A percentile compares a stretch with the other conserved stretches of the same genome.
Evolutionary conservation across 441 rosid species (phyloP).

Genomic region (Geranium incanum): DNA sequence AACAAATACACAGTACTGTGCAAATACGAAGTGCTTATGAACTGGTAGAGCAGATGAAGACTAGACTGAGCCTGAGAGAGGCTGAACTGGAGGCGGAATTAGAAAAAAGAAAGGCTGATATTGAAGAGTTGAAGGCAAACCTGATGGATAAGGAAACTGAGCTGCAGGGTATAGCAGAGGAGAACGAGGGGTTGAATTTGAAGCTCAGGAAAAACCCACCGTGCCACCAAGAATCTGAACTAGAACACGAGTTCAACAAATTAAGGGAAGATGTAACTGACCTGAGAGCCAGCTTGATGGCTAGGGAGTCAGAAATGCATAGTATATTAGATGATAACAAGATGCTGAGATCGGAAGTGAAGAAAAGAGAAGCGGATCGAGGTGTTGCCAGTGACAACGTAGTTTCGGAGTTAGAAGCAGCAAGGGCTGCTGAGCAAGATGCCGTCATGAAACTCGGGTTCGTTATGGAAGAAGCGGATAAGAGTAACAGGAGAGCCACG

Average conservation of each 20-base stretch:
- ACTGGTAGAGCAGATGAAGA: slow-evolving; percentile 37
- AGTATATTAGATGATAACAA: slow-evolving; percentile 54
- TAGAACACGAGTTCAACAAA: slow-evolving; percentile 34
- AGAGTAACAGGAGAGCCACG: slow-evolving; percentile 43
- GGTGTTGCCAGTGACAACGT: slow-evolving; percentile 20
- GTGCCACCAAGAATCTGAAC: slow-evolving; percentile 25
- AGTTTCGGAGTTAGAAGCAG: slow-evolving; percentile 31
- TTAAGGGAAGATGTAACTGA: slow-evolving; percentile 36
- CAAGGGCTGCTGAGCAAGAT: slow-evolving; percentile 48
- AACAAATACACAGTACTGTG: slow-evolving; percentile 28
- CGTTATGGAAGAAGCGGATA: slow-evolving; percentile 55
- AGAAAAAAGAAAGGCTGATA: slow-evolving; percentile 37
- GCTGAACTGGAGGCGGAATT: slow-evolving; percentile 57
- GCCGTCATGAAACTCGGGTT: slow-evolving; percentile 56
- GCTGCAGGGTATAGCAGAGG: slow-evolving; percentile 47
- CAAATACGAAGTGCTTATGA: slow-evolving; percentile 40
- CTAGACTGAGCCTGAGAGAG: slow-evolving; percentile 41
- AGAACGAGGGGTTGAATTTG: slow-evolving; percentile 39
- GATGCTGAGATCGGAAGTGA: slow-evolving; percentile 35
- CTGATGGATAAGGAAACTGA: slow-evolving; percentile 64
- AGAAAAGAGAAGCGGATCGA: slow-evolving; percentile 34
- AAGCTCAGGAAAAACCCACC: slow-evolving; percentile 38
- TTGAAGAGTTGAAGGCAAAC: slow-evolving; percentile 56
- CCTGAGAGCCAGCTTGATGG: slow-evolving; percentile 54
- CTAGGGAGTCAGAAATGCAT: slow-evolving; percentile 60